phyloP scores from a whole-genome alignment of 768 basidiomycete species.

The Gymnopilus dilepis region DNA sequence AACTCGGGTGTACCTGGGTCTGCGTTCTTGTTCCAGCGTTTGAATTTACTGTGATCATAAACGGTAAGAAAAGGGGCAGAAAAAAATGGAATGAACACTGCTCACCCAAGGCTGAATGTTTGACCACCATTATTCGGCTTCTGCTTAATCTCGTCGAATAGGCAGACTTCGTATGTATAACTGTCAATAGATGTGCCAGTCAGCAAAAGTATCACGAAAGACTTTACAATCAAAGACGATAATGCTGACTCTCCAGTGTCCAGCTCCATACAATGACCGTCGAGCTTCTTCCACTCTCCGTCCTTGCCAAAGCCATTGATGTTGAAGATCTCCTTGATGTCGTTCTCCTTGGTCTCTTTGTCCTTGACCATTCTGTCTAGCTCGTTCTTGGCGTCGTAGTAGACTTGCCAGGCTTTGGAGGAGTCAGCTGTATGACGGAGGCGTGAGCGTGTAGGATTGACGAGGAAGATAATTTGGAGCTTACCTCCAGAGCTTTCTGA shows the following conservation, averaged over 20 bases:
- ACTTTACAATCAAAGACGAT: background rate
- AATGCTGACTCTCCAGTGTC: conserved; percentile 86
- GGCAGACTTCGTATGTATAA: conserved; percentile 93
- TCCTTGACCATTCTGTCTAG: conserved; percentile 59
- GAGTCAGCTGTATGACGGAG: conserved; percentile 48
- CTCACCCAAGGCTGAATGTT: conserved; percentile 83
- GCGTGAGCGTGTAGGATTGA: background rate
- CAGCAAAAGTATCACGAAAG: too few species aligned
- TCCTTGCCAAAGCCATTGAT: conserved; percentile 69
- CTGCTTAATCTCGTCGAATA: conserved; percentile 88
- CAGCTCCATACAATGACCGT: conserved; percentile 77
- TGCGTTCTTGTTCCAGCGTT: conserved; percentile 77
- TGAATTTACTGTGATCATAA: conserved; percentile 61
- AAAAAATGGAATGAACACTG: too few species aligned
- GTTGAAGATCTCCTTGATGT: conserved; percentile 70
- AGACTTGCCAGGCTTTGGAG: conserved; percentile 63
- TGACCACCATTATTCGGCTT: conserved; percentile 83
- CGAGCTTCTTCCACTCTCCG: conserved; percentile 97
- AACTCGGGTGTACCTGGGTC: conserved; percentile 69
- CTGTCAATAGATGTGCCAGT: conserved; percentile 43
- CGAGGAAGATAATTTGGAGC: background rate
- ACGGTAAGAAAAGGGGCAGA: too few species aligned
- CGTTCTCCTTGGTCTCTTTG: conserved; percentile 56
- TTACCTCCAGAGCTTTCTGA: conserved; percentile 47
- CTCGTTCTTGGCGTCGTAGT: conserved; percentile 65